phyloP scores from a whole-genome alignment of 352 stramenopile genomes.

The Salisapilia sapeloensis region DNA sequence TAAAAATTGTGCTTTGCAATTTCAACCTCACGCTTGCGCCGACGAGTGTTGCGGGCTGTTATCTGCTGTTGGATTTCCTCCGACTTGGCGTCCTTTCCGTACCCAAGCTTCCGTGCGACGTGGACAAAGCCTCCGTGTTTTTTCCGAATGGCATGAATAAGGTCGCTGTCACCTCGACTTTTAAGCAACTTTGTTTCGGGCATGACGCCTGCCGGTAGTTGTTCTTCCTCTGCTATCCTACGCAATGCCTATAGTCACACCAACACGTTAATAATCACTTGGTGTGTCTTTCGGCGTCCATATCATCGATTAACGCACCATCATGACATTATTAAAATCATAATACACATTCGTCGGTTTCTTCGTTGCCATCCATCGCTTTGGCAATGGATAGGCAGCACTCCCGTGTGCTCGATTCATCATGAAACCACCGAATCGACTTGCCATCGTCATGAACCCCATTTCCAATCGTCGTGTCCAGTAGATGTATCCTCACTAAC shows the following conservation, averaged over 20 bases:
- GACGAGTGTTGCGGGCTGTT: conserved; percentile 33
- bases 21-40: conserved; percentile 29
- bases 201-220: conserved; percentile 17
- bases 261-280: no score
- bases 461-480: no score
- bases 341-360: no score
- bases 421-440: no score
- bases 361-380: no score
- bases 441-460: no score
- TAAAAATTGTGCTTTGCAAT: conserved; percentile 57
- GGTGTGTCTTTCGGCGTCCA: no score
- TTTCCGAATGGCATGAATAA: conserved; percentile 66
- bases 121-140: conserved; percentile 59
- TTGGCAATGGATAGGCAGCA: no score
- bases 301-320: conserved; percentile 26
- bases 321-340: conserved; percentile 39
- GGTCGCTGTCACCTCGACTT: conserved; percentile 27
- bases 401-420: no score
- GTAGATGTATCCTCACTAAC: no score
- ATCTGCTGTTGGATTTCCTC: conserved; percentile 59
- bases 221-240: no score
- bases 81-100: conserved; percentile 12
- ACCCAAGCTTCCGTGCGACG: conserved; percentile 38
- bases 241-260: no score
- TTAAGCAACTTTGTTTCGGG: conserved; percentile 64